A percentile compares a stretch with the other conserved stretches of the same genome.
Evolutionary conservation across 768 basidiomycete genomes (phyloP).

Genomic region (Phylloporus sp.): DNA sequence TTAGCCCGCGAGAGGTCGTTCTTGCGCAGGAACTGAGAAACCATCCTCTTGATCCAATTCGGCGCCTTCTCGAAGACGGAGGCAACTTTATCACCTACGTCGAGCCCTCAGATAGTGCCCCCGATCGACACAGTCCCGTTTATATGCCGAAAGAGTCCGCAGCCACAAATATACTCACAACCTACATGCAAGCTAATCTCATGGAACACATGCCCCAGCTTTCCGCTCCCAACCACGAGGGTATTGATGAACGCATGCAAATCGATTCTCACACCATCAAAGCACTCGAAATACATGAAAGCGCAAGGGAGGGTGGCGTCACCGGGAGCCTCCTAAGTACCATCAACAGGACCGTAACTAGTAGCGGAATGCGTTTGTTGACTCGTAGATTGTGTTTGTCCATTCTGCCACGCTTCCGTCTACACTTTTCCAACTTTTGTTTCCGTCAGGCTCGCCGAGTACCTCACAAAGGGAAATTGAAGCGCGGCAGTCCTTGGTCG

Average conservation of each 20-base stretch:
- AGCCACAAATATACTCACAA: constrained; percentile 59
- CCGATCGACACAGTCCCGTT: constrained; percentile 2
- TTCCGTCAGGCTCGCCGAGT: constrained; percentile 70
- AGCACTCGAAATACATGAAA: constrained; percentile 81
- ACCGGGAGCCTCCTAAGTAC: constrained; percentile 71
- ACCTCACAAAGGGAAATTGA: constrained; percentile 69
- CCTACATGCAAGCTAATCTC: constrained; percentile 61
- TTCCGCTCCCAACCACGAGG: constrained; percentile 53
- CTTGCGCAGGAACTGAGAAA: constrained; percentile 42
- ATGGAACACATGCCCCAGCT: constrained; percentile 75
- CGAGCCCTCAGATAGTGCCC: constrained; percentile 1
- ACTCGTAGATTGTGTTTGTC: constrained; percentile 71
- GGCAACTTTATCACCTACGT: constrained; percentile 50
- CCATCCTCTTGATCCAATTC: constrained; percentile 42
- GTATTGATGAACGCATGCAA: constrained; percentile 60
- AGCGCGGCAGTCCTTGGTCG: constrained; percentile 70
- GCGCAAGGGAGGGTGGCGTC: constrained; percentile 62
- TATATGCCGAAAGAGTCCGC: constrained; percentile 40
- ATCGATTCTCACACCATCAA: constrained; percentile 87
- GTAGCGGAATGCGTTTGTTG: constrained; percentile 70
- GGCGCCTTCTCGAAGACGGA: constrained; percentile 49
- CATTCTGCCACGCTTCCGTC: background rate
- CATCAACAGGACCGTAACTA: constrained; percentile 73
- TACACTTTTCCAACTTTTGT: constrained; percentile 12
- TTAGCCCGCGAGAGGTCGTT: constrained; percentile 79